Evolutionary conservation across 2,329 filamentous ascomycete genomes (phyloP).

Genomic region (Fusarium sulawesiense): DNA sequence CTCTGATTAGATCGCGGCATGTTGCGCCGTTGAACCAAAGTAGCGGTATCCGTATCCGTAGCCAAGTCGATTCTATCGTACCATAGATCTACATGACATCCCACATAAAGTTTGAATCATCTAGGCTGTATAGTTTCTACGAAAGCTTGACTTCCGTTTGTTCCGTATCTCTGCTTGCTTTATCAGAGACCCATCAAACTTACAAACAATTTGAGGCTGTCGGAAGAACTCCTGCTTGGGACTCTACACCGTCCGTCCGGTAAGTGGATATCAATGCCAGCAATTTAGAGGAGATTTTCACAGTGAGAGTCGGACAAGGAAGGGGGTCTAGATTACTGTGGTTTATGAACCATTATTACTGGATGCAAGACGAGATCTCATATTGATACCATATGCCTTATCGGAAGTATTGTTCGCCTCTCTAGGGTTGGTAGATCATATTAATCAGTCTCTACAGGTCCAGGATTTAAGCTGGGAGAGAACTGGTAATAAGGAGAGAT

Average conservation of each 20-base stretch:
- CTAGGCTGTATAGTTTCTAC: neutral
- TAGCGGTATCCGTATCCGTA: neutral
- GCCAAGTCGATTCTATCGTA: neutral
- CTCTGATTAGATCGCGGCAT: slow-evolving; percentile 7
- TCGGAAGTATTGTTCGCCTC: neutral
- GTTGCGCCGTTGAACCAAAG: neutral
- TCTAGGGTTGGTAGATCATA: neutral
- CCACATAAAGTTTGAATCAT: neutral
- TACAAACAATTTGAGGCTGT: neutral
- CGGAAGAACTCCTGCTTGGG: neutral
- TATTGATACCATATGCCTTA: neutral
- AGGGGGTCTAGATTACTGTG: neutral
- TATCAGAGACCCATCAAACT: neutral
- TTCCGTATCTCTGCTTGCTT: neutral
- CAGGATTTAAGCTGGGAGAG: neutral
- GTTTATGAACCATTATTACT: neutral
- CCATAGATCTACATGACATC: neutral
- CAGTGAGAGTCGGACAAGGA: neutral
- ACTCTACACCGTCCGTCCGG: neutral
- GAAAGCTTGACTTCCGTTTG: neutral
- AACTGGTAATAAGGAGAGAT: neutral
- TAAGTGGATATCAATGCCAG: neutral
- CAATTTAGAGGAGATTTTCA: too few species aligned
- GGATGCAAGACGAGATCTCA: neutral
- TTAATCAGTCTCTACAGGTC: neutral